These are phyloP conservation scores for Talaromyces verruculosus DNA, from an alignment of 2,329 filamentous ascomycete species.

Conservation along the genomic window DNA sequence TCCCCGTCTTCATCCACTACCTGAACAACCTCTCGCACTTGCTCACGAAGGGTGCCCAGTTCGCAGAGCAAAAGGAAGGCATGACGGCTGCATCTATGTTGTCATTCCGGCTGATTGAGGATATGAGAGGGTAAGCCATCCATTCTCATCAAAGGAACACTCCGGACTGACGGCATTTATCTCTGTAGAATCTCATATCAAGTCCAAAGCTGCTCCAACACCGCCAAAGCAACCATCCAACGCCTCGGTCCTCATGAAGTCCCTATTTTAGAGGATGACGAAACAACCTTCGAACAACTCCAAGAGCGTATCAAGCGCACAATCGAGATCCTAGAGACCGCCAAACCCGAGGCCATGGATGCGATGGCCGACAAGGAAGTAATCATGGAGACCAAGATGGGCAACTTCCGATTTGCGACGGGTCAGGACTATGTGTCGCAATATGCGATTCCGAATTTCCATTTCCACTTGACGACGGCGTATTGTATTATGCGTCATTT, in stretches of 20 bases:
- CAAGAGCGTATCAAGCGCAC: constrained; percentile 50
- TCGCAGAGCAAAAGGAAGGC: constrained; percentile 38
- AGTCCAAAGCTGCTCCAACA: constrained; percentile 43
- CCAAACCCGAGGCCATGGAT: constrained; percentile 46
- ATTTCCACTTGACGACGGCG: constrained; percentile 61
- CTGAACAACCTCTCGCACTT: constrained; percentile 46
- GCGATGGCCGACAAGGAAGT: constrained; percentile 46
- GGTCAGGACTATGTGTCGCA: constrained; percentile 49
- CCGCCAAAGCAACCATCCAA: constrained; percentile 41
- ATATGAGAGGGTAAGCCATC: constrained; percentile 43
- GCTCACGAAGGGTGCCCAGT: constrained; percentile 47
- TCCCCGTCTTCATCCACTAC: constrained; percentile 46
- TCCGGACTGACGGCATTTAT: not conserved
- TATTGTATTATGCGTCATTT: constrained; percentile 63
- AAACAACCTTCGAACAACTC: constrained; percentile 53
- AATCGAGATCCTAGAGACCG: constrained; percentile 47
- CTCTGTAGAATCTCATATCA: constrained; percentile 46
- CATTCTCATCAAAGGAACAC: not conserved
- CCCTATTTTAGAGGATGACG: constrained; percentile 41
- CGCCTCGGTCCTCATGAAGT: constrained; percentile 41
- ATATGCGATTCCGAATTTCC: constrained; percentile 60
- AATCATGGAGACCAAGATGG: constrained; percentile 33
- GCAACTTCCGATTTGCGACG: constrained; percentile 41
- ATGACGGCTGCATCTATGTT: constrained; percentile 34
- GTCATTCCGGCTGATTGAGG: constrained; percentile 47